Conservation (phyloP, 805 yeast genomes). For the Starmerella cellae region DNA sequence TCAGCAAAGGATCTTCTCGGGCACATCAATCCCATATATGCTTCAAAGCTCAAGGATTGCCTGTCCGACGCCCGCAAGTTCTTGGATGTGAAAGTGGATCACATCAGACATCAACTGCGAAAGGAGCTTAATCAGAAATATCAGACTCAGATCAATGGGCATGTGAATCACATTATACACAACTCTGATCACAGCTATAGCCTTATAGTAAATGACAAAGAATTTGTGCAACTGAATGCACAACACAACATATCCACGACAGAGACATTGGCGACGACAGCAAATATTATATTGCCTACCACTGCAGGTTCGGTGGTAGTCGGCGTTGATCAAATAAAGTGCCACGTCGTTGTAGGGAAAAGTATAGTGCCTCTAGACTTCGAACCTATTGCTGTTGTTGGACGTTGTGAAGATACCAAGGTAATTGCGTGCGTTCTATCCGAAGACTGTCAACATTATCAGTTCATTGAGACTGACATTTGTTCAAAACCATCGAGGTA, state of each 20-base stretch:
- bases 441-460: constrained; percentile 13
- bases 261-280: neutral
- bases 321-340: neutral
- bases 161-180: neutral
- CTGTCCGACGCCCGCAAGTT: neutral
- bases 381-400: constrained; percentile 8
- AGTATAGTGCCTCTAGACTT: constrained; percentile 1
- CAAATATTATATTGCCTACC: neutral
- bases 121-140: neutral
- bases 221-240: neutral
- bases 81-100: neutral
- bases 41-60: neutral
- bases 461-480: constrained; percentile 2
- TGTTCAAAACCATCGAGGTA: too few relatives aligned
- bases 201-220: neutral
- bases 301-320: neutral
- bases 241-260: neutral
- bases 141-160: neutral
- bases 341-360: neutral
- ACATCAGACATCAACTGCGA: neutral
- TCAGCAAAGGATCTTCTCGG: constrained; percentile 1
- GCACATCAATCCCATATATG: neutral
- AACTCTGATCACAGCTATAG: neutral
- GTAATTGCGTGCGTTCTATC: constrained; percentile 9
- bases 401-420: neutral